Evolutionary conservation across 371 early-diverging fungal genomes (phyloP).

Genomic region (Umbelopsis sp.): DNA sequence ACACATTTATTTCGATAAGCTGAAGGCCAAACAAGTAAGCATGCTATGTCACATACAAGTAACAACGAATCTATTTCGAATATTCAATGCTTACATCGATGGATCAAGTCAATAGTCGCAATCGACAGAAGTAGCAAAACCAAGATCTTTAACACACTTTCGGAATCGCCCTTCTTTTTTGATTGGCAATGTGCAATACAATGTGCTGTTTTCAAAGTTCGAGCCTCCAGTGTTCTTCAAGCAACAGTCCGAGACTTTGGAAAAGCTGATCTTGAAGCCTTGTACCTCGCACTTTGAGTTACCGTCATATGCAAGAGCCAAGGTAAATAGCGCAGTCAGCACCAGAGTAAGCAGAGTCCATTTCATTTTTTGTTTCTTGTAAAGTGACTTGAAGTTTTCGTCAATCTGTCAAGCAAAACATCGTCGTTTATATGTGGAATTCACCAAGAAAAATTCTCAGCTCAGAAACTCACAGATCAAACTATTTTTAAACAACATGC

Average conservation of each 20-base stretch:
- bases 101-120: conserved; percentile 19
- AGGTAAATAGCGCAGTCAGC: neutral
- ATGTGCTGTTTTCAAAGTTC: neutral
- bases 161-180: conserved; percentile 23
- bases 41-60: too few species aligned
- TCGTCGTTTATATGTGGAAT: neutral
- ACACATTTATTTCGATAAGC: too few species aligned
- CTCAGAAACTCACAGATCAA: too few species aligned
- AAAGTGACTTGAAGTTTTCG: neutral
- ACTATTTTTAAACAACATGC: too few species aligned
- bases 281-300: conserved; percentile 24
- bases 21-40: too few species aligned
- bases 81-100: too few species aligned
- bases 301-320: conserved; percentile 22
- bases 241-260: conserved; percentile 26
- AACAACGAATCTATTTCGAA: too few species aligned
- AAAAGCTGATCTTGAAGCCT: conserved; percentile 23
- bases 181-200: conserved; percentile 25
- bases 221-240: conserved; percentile 28
- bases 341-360: neutral
- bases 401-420: neutral
- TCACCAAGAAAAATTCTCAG: neutral
- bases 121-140: conserved; percentile 23
- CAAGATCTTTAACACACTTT: conserved; percentile 28
- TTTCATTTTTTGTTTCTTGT: neutral